These are phyloP conservation scores for Melastoma malabathricum DNA, from an alignment of 345 rosid species.

Conservation along the genomic window DNA sequence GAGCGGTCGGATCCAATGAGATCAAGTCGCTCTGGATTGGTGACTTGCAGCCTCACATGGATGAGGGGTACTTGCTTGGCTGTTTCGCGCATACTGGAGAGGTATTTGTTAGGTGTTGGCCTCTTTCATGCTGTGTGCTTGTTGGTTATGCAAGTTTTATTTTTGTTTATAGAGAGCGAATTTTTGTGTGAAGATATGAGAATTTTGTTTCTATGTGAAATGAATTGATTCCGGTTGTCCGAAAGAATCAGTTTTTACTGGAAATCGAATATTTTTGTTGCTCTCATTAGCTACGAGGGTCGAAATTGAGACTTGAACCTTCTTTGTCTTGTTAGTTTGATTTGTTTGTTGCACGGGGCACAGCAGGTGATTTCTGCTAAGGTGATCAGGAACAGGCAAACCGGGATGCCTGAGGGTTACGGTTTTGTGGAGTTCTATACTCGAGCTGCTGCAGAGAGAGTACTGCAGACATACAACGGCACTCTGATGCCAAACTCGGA, in stretches of 20 bases:
- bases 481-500: conserved; percentile 62
- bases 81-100: conserved; percentile 49
- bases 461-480: conserved; percentile 67
- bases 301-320: no score
- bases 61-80: conserved; percentile 55
- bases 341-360: not conserved
- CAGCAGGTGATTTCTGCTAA: conserved; percentile 57
- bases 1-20: conserved; percentile 5
- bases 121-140: not conserved
- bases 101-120: conserved; percentile 21
- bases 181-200: no score
- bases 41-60: conserved; percentile 89
- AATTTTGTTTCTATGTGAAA: not conserved
- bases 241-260: no score
- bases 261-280: no score
- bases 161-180: not conserved
- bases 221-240: no score
- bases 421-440: conserved; percentile 72
- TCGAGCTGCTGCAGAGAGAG: conserved; percentile 68
- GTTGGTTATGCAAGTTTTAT: not conserved
- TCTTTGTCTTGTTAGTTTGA: not conserved
- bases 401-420: conserved; percentile 61
- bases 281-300: no score
- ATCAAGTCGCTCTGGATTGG: conserved; percentile 76
- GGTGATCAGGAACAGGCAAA: conserved; percentile 79